Evolutionary conservation across 129 eudicot species (phyloP).

Genomic region (Gnaphalium uliginosum): DNA sequence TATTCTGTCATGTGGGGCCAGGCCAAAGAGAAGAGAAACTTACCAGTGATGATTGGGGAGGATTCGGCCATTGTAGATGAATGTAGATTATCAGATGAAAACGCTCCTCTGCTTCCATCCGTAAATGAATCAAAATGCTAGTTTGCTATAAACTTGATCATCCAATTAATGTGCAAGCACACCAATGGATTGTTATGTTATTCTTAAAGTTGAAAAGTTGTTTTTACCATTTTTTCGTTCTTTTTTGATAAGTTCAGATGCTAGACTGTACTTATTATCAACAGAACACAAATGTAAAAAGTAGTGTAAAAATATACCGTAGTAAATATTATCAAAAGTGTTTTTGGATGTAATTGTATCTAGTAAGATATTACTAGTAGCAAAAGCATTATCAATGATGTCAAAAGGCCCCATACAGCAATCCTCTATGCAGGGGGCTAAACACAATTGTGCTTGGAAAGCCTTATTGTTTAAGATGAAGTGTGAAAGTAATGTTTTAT

Average conservation of each 20-base stretch:
- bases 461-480: too few species aligned
- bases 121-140: conserved; percentile 25
- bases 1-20: conserved; percentile 33
- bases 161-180: neutral
- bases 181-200: neutral
- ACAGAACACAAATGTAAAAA: neutral
- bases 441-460: too few species aligned
- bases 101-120: conserved; percentile 18
- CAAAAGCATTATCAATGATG: neutral
- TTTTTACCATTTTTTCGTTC: neutral
- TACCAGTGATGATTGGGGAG: neutral
- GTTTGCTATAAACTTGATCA: neutral
- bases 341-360: neutral
- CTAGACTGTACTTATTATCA: neutral
- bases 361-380: neutral
- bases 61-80: conserved; percentile 23
- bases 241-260: neutral
- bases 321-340: neutral
- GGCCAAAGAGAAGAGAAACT: conserved; percentile 21
- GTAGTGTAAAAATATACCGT: neutral
- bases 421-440: too few species aligned
- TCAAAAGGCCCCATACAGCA: neutral
- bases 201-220: too few species aligned
- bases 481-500: too few species aligned
- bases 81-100: conserved; percentile 1